Conservation (phyloP, 176 grass and related monocot species). For the Neostapfia colusana region DNA sequence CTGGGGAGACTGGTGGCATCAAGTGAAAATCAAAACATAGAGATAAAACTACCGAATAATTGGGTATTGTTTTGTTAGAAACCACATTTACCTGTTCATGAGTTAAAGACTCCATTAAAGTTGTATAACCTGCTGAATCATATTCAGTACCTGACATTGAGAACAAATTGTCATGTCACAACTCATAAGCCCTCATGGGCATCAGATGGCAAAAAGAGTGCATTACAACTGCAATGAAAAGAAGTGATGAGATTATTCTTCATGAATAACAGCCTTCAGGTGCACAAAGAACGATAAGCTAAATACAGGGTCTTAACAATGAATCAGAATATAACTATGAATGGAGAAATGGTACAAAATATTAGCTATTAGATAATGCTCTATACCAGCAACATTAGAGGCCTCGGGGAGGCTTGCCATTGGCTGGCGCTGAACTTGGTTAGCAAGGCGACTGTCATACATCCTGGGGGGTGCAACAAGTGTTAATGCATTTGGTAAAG, state of each 20-base stretch:
- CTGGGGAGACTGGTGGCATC: neutral
- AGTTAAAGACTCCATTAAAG: conserved; percentile 74
- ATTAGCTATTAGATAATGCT: neutral
- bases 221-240: neutral
- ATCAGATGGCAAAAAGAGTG: neutral
- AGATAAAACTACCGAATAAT: conserved; percentile 20
- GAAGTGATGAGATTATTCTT: neutral
- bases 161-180: conserved; percentile 22
- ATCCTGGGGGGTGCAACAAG: conserved; percentile 35
- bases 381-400: conserved; percentile 53
- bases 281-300: neutral
- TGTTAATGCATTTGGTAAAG: conserved; percentile 33
- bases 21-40: neutral
- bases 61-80: neutral
- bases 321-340: conserved; percentile 6
- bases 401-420: conserved; percentile 32
- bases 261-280: neutral
- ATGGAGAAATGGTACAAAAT: neutral
- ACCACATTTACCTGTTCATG: conserved; percentile 55
- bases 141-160: conserved; percentile 49
- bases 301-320: neutral
- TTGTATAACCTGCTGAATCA: conserved; percentile 39
- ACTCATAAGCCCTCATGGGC: conserved; percentile 2
- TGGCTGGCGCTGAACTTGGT: conserved; percentile 38
- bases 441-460: conserved; percentile 25